These are phyloP conservation scores for Colletotrichum caudatum DNA, from an alignment of 2,329 filamentous ascomycete species.

Conservation along the genomic window DNA sequence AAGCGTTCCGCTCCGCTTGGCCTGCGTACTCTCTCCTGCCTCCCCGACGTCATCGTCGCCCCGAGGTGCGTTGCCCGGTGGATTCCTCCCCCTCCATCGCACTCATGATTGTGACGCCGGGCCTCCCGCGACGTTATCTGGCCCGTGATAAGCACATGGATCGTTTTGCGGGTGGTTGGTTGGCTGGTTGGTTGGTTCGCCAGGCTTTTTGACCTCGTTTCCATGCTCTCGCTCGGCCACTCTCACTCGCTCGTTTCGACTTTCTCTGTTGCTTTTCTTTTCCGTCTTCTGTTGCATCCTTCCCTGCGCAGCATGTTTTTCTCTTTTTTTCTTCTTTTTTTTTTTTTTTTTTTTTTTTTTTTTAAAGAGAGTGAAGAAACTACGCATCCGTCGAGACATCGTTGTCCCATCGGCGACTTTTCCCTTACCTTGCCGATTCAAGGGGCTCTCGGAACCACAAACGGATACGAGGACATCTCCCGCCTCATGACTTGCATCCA, in stretches of 20 bases:
- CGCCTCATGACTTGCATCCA: neutral
- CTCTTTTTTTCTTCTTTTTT: too few relatives aligned
- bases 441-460: neutral
- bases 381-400: too few relatives aligned
- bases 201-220: neutral
- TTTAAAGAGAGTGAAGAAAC: neutral
- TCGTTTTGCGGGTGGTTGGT: neutral
- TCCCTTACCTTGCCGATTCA: too few relatives aligned
- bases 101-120: neutral
- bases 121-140: conserved; percentile 1
- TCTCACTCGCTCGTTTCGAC: neutral
- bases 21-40: neutral
- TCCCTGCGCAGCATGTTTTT: neutral
- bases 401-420: neutral
- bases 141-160: neutral
- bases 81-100: neutral
- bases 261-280: neutral
- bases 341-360: too few relatives aligned
- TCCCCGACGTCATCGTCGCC: conserved; percentile 1
- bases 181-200: neutral
- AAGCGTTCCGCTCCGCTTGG: neutral
- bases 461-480: too few relatives aligned
- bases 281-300: neutral
- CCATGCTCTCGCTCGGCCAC: neutral
- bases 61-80: conserved; percentile 10